Percentiles rank a stretch among this genome's conserved stretches.
Conservation (phyloP, 2,329 filamentous ascomycete species). For the Aureobasidium pullulans region DNA sequence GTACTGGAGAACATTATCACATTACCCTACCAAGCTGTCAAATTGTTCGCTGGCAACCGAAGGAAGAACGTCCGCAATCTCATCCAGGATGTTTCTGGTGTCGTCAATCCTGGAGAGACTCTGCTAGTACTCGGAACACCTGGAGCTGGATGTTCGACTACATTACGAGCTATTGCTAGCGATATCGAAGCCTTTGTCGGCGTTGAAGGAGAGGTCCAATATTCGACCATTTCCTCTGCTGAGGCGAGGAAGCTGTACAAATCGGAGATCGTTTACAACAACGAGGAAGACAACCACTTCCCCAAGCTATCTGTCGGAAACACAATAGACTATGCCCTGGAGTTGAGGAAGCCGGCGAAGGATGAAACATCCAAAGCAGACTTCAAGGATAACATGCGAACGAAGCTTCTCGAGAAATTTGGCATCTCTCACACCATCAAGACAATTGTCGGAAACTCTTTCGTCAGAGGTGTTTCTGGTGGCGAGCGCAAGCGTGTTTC, state of each 20-base stretch:
- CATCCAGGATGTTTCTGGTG: conserved; percentile 14
- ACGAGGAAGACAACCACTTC: conserved; percentile 46
- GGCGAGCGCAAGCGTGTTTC: conserved; percentile 53
- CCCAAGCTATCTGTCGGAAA: conserved; percentile 51
- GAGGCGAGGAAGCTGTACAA: conserved; percentile 67
- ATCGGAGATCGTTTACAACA: conserved; percentile 46
- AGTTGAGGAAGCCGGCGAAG: conserved; percentile 50
- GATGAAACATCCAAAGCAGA: conserved; percentile 48
- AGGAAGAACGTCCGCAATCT: conserved; percentile 3
- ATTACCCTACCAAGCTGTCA: conserved; percentile 1
- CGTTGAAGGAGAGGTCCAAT: conserved; percentile 46
- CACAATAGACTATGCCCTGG: conserved; percentile 50
- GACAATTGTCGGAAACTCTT: conserved; percentile 51
- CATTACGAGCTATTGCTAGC: conserved; percentile 61
- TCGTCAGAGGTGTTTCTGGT: conserved; percentile 54
- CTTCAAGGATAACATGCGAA: conserved; percentile 54
- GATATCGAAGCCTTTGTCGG: conserved; percentile 34
- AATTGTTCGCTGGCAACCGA: conserved; percentile 9
- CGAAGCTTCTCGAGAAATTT: conserved; percentile 64
- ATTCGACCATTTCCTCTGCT: conserved; percentile 45
- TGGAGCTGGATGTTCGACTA: conserved; percentile 50
- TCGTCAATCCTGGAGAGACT: conserved; percentile 13
- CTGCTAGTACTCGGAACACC: conserved; percentile 20
- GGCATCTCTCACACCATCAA: conserved; percentile 55
- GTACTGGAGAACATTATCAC: conserved; percentile 12